Evolutionary conservation across 2,329 filamentous ascomycete genomes (phyloP).

Genomic region (Diaporthe nobilis): DNA sequence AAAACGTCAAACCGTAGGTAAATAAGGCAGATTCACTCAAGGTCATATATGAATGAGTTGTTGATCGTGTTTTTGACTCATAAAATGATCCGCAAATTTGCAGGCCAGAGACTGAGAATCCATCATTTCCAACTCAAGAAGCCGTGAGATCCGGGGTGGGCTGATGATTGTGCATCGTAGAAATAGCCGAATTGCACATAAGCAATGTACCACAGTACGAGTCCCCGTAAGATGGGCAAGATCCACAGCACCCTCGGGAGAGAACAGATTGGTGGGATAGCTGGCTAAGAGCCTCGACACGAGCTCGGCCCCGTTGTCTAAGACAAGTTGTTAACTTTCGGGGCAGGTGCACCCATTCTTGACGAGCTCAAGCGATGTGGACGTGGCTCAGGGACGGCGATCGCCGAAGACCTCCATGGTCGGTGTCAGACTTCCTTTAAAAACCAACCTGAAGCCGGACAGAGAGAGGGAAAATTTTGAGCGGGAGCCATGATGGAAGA

Average conservation of each 20-base stretch:
- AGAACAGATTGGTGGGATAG: conserved; percentile 24
- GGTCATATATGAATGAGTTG: background rate
- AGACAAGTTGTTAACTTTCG: conserved; percentile 13
- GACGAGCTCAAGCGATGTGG: conserved; percentile 1
- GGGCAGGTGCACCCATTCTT: background rate
- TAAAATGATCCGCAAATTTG: background rate
- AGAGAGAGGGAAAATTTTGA: background rate
- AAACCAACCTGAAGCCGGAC: background rate
- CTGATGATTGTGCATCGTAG: background rate
- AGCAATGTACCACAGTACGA: conserved; percentile 12
- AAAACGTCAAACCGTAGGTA: background rate
- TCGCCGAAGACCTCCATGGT: background rate
- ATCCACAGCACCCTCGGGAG: background rate
- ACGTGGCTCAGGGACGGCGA: background rate
- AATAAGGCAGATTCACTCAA: background rate
- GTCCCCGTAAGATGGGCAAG: background rate
- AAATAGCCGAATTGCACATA: background rate
- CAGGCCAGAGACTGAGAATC: background rate
- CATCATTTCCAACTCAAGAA: background rate
- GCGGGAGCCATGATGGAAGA: background rate
- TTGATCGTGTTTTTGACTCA: background rate
- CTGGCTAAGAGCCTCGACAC: background rate
- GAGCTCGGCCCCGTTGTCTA: conserved; percentile 16
- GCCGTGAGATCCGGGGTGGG: conserved; percentile 1
- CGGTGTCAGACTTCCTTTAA: background rate